Base-by-base conservation (phyloP, 768 basidiomycete species). In the Heimioporus sp. region DNA sequence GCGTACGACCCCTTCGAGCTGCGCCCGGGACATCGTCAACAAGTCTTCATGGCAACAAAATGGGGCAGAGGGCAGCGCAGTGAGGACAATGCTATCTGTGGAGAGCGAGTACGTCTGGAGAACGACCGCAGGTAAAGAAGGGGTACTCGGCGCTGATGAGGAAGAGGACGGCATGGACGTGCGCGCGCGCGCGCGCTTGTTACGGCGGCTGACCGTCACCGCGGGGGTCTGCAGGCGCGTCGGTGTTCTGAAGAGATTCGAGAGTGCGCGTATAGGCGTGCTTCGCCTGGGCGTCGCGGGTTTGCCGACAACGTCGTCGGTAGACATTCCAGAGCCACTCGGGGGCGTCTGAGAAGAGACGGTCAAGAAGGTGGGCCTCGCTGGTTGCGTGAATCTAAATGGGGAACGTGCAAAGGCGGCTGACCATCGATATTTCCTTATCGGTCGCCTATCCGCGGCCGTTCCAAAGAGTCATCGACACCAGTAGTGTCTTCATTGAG, bases 11-110 rank as follows among this genome's bases (percentile, higher is more conserved):
- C 50, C 64, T 42, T 82, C 61, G 40, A 90, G 79, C 52, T 80
- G 72, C 1, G 65, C 41, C 38, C 79, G 80, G 4, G 77, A 59
- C 87, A 90, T 87, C 1, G 78, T 75, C 48, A 87, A 60, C 38
- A 88, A 75, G 57, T 90, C 86, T 53, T 86, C 84, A 62, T 90
- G 85, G 65, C 85, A 87, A 67, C 83, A 85, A 69, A 88, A 90
- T 0, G 86, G 86, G 10, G 78, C 71, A 20, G 65, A 66, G 38
- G 76, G 71, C 12, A 89, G 73, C 7, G 85, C 75, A 0, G 83
- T 87, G 64, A 88, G 80, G 36, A 87, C 73, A 38, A 88, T 71
- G 9, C 79, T 81, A 56, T 82, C 78, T 2, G 77, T 67, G 15
- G 65, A 61, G 52, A 61, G 46, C 28, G 78, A 76, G 51, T 84